These are phyloP conservation scores for Asterochloris erici DNA, from an alignment of 139 green algal species.

Conservation along the genomic window DNA sequence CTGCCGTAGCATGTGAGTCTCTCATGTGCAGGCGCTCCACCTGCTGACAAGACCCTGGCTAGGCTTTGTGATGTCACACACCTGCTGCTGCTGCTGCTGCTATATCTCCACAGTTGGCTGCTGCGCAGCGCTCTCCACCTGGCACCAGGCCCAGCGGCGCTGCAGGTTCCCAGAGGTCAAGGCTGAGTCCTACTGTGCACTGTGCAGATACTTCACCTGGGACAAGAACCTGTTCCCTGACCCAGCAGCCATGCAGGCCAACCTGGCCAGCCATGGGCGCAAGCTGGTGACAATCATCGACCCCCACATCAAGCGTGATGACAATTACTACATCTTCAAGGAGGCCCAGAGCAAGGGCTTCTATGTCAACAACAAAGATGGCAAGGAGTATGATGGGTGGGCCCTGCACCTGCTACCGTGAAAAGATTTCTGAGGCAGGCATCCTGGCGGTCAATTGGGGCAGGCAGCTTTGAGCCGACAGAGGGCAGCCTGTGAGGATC, in stretches of 20 bases:
- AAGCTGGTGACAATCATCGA: slow-evolving; percentile 98
- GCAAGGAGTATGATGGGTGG: slow-evolving; percentile 87
- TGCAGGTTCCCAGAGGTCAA: neutral
- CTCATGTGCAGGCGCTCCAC: too few relatives aligned
- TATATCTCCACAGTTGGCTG: too few relatives aligned
- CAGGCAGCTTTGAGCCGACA: too few relatives aligned
- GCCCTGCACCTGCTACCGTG: neutral
- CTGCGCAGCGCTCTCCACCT: too few relatives aligned
- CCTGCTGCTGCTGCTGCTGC: too few relatives aligned
- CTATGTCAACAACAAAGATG: slow-evolving; percentile 86
- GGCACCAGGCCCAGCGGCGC: too few relatives aligned
- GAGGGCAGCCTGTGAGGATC: too few relatives aligned
- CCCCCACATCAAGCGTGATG: slow-evolving; percentile 95
- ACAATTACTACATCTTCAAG: slow-evolving; percentile 77
- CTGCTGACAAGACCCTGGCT: too few relatives aligned
- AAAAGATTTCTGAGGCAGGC: too few relatives aligned
- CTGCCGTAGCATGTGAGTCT: too few relatives aligned
- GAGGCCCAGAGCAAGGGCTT: slow-evolving; percentile 73
- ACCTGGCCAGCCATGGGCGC: slow-evolving; percentile 64
- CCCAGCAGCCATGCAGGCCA: slow-evolving; percentile 72
- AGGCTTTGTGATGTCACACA: too few relatives aligned
- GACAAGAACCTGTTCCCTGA: slow-evolving; percentile 84
- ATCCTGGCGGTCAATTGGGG: too few relatives aligned
- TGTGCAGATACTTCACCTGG: slow-evolving; percentile 95
- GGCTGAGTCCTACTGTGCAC: neutral